These are phyloP conservation scores for Ilyonectria destructans DNA, from an alignment of 2,329 filamentous ascomycete species.

Conservation along the genomic window DNA sequence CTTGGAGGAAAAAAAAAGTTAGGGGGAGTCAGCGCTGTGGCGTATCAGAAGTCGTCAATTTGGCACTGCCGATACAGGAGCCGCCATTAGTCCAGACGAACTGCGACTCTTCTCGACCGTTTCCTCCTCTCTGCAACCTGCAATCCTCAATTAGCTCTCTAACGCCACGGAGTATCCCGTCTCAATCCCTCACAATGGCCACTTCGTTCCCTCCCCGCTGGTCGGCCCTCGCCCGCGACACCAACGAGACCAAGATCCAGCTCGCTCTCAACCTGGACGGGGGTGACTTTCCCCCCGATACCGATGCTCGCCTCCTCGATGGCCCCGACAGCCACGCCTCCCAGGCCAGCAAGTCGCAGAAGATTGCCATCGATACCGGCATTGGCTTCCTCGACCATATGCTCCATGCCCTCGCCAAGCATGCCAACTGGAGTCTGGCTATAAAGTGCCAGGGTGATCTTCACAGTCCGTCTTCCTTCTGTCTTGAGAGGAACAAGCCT, in stretches of 20 bases:
- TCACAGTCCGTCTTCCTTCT: constrained; percentile 77
- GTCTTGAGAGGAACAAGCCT: not conserved
- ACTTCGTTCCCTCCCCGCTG: constrained; percentile 69
- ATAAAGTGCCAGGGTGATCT: constrained; percentile 90
- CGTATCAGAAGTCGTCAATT: constrained; percentile 50
- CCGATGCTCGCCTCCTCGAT: constrained; percentile 70
- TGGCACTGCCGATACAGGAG: constrained; percentile 52
- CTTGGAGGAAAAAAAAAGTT: constrained; percentile 43
- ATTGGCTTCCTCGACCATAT: constrained; percentile 99
- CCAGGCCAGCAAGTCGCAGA: constrained; percentile 87
- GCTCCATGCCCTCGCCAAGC: constrained; percentile 96
- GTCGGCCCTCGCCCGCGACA: constrained; percentile 87
- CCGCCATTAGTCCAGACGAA: constrained; percentile 31
- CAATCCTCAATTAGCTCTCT: constrained; percentile 33
- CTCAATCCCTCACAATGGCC: constrained; percentile 43
- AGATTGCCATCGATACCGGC: constrained; percentile 90
- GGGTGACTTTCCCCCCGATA: constrained; percentile 80
- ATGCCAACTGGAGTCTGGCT: constrained; percentile 92
- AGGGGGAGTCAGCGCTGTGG: constrained; percentile 24
- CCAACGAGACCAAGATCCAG: constrained; percentile 98
- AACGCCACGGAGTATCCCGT: no score
- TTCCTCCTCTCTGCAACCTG: constrained; percentile 1
- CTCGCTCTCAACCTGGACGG: constrained; percentile 95
- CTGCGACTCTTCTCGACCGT: constrained; percentile 22
- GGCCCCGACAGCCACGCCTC: constrained; percentile 80